Percentiles rank a stretch among this genome's conserved stretches.
Evolutionary conservation across 768 basidiomycete genomes (phyloP).

Genomic region (Mycena metata): DNA sequence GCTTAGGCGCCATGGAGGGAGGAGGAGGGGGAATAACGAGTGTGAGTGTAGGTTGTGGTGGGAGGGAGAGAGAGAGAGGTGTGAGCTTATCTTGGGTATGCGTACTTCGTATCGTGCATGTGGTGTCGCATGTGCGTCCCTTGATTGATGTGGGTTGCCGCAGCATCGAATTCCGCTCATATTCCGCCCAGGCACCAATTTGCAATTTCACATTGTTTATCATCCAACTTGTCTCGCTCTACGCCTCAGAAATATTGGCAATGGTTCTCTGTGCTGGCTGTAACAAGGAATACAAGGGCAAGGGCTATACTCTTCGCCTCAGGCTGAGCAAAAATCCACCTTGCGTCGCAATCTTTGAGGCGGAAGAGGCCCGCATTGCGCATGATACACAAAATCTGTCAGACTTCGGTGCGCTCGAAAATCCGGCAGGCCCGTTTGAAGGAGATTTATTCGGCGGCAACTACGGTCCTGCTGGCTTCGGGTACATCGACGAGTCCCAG

Average conservation of each 20-base stretch:
- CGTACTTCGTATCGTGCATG: too few relatives aligned
- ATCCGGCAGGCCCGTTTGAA: background rate
- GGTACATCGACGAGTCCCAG: background rate
- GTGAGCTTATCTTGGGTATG: background rate
- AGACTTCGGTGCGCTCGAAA: background rate
- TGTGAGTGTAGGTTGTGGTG: background rate
- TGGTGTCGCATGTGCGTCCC: too few relatives aligned
- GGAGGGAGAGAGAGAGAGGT: background rate
- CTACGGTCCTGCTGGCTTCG: background rate
- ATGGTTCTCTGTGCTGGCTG: slow-evolving; percentile 3
- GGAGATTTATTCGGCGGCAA: slow-evolving; percentile 13
- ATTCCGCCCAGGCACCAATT: too few relatives aligned
- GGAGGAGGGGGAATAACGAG: slow-evolving; percentile 28
- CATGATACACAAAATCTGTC: background rate
- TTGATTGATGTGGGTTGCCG: too few relatives aligned
- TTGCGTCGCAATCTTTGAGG: background rate
- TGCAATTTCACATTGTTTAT: background rate
- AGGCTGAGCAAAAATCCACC: background rate
- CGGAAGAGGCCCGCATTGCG: background rate
- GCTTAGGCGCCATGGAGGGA: background rate
- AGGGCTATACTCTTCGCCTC: background rate
- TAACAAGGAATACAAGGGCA: background rate
- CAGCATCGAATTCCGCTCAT: too few relatives aligned
- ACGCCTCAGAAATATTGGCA: too few relatives aligned
- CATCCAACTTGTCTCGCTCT: background rate